A percentile compares a stretch with the other conserved stretches of the same genome.
phyloP scores from a whole-genome alignment of 345 rosid species.

The Gossypium longicalyx region DNA sequence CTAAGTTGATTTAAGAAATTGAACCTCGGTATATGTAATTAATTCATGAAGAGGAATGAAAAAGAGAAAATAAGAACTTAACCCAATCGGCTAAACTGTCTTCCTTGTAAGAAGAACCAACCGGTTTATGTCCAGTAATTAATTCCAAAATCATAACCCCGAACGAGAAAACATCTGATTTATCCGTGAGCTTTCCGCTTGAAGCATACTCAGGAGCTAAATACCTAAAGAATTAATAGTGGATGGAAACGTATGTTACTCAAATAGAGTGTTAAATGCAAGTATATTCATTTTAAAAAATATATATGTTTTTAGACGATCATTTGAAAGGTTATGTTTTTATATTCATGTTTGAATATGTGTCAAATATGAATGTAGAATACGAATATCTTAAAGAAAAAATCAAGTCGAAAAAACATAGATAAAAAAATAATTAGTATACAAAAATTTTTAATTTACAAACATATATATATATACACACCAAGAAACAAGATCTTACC shows the following conservation, averaged over 20 bases:
- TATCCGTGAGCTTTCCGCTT: conserved; percentile 82
- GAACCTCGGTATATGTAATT: too few species aligned
- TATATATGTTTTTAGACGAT: too few species aligned
- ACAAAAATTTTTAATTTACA: not conserved
- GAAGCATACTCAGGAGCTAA: conserved; percentile 97
- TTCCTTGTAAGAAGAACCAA: conserved; percentile 58
- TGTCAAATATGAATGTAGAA: too few species aligned
- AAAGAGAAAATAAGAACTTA: not conserved
- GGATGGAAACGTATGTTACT: too few species aligned
- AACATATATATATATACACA: not conserved
- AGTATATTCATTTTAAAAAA: too few species aligned
- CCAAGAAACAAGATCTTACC: conserved; percentile 35
- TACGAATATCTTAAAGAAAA: too few species aligned
- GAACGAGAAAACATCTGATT: conserved; percentile 91
- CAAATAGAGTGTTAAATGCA: too few species aligned
- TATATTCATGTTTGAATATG: too few species aligned
- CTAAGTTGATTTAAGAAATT: too few species aligned
- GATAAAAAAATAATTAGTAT: not conserved
- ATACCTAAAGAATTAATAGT: conserved; percentile 37
- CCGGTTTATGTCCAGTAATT: conserved; percentile 77
- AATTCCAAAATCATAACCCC: conserved; percentile 92
- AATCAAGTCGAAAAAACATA: too few species aligned
- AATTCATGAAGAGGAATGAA: too few species aligned
- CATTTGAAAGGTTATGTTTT: too few species aligned
- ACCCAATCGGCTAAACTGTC: conserved; percentile 96